Evolutionary conservation across 2,329 filamentous ascomycete genomes (phyloP).

Genomic region (Fusarium fujikuroi): DNA sequence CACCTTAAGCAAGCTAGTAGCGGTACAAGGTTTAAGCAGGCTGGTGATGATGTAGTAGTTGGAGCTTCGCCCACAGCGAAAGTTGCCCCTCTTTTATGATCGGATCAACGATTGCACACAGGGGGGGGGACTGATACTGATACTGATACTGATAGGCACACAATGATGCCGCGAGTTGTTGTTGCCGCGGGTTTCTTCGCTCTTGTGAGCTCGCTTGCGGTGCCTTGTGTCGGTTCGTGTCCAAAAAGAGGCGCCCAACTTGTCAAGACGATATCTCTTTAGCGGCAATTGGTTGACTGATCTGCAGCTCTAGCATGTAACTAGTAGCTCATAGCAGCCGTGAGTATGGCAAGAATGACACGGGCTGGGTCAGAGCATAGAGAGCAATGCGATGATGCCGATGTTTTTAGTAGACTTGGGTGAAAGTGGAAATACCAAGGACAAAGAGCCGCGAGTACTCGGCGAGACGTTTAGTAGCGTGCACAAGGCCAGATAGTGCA

Average conservation of each 20-base stretch:
- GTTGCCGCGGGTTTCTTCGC: not conserved
- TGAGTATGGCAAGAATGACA: not conserved
- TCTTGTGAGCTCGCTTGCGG: constrained; percentile 6
- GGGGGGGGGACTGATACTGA: not conserved
- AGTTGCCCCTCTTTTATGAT: constrained; percentile 39
- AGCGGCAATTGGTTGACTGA: constrained; percentile 32
- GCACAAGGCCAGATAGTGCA: not conserved
- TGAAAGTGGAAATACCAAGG: constrained; percentile 4
- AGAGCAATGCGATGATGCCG: constrained; percentile 32
- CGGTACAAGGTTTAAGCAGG: constrained; percentile 36
- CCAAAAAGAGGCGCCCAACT: constrained; percentile 7
- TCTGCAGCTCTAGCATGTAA: constrained; percentile 28
- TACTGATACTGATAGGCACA: not conserved
- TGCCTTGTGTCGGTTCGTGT: constrained; percentile 16
- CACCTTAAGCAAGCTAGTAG: constrained; percentile 6
- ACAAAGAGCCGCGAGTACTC: constrained; percentile 4
- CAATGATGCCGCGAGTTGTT: constrained; percentile 9
- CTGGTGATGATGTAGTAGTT: constrained; percentile 35
- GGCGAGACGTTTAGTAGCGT: not conserved
- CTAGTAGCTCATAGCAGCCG: not conserved
- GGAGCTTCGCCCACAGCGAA: constrained; percentile 31
- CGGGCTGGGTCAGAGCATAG: constrained; percentile 14
- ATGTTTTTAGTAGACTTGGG: not conserved
- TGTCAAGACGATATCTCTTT: constrained; percentile 5
- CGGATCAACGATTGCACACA: constrained; percentile 29